Conservation (phyloP, 768 basidiomycete genomes). For the Baorangia bicolor region DNA sequence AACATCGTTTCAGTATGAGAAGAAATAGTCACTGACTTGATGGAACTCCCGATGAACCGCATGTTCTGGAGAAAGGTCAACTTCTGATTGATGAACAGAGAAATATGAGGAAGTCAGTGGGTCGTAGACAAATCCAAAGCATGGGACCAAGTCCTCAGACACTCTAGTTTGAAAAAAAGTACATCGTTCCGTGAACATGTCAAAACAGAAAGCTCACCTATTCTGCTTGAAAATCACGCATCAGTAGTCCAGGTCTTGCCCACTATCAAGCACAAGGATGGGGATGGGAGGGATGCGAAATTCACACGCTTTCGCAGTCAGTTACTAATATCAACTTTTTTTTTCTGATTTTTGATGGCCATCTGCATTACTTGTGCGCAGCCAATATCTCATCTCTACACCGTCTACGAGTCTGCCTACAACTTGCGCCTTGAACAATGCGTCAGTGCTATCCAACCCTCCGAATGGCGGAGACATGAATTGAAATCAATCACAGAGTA, state of each 20-base stretch:
- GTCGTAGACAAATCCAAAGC: background rate
- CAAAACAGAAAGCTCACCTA: background rate
- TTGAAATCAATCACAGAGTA: constrained; percentile 38
- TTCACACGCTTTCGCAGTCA: constrained; percentile 3
- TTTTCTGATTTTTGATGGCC: constrained; percentile 49
- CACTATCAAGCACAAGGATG: too few species aligned
- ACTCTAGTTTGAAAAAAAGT: constrained; percentile 4
- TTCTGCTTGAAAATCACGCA: background rate
- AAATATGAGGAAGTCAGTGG: background rate
- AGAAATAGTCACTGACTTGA: background rate
- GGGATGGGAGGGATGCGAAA: too few species aligned
- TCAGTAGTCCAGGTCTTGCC: background rate
- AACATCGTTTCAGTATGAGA: constrained; percentile 9
- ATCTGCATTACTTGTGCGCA: constrained; percentile 77
- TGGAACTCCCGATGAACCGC: background rate
- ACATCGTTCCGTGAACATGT: background rate
- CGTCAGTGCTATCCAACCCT: constrained; percentile 43
- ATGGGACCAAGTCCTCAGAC: constrained; percentile 9
- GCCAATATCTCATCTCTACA: constrained; percentile 69
- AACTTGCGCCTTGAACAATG: constrained; percentile 85
- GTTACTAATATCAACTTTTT: background rate
- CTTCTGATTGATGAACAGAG: background rate
- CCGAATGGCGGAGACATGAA: background rate
- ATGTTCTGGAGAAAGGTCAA: background rate
- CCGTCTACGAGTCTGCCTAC: constrained; percentile 73